These are phyloP conservation scores for Mortierella hygrophila DNA, from an alignment of 192 early-diverging fungal species.

Conservation along the genomic window DNA sequence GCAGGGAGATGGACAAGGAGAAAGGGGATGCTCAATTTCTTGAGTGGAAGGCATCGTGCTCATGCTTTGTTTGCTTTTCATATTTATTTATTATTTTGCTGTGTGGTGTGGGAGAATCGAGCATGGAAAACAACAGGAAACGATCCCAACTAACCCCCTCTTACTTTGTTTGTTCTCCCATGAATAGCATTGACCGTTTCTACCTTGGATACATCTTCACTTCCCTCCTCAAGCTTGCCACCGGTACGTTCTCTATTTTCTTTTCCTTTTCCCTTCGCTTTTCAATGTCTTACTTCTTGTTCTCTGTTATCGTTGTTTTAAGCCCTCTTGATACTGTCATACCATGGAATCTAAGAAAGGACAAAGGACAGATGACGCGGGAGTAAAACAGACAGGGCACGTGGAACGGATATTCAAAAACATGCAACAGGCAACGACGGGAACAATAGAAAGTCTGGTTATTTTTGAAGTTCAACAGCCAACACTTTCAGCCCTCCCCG, in stretches of 20 bases:
- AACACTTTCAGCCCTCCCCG: too few species aligned
- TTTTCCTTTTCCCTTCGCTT: not conserved
- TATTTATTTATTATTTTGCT: not conserved
- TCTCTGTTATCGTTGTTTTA: not conserved
- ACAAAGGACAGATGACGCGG: too few species aligned
- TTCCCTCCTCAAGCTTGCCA: conserved; percentile 61
- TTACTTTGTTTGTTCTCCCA: not conserved
- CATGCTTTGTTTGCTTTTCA: not conserved
- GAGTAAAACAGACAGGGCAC: too few species aligned
- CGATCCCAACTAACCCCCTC: not conserved
- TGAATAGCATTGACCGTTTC: conserved; percentile 63
- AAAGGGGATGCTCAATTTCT: not conserved
- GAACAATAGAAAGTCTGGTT: not conserved
- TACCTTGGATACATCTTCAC: conserved; percentile 65
- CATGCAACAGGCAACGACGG: not conserved
- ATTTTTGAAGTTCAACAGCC: not conserved
- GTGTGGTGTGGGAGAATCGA: not conserved
- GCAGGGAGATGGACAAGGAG: too few species aligned
- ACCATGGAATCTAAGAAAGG: too few species aligned
- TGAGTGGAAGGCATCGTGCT: not conserved
- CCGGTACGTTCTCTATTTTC: conserved; percentile 12
- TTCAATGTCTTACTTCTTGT: not conserved
- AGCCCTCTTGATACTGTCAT: too few species aligned
- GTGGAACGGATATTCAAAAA: too few species aligned
- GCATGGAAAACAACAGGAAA: too few species aligned